These are phyloP conservation scores for Saccharomycopsis schoenii DNA, from an alignment of 805 yeast species.

Conservation along the genomic window DNA sequence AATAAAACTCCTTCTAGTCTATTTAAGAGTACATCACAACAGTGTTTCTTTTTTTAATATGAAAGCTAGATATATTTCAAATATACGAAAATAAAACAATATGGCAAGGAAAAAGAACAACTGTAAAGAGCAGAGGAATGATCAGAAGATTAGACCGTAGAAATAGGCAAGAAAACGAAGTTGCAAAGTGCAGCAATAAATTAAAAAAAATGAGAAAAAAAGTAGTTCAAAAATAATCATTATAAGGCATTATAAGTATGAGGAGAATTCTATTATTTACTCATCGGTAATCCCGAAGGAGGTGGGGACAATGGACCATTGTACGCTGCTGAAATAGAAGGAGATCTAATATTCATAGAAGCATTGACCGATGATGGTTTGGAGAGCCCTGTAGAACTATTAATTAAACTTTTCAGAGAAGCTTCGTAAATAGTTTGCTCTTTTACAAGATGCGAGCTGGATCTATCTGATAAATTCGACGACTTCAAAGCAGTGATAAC, in stretches of 20 bases:
- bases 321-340: not conserved
- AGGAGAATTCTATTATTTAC: not conserved
- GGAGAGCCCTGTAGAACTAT: not conserved
- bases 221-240: not conserved
- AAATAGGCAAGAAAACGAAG: no score
- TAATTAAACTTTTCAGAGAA: no score
- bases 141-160: no score
- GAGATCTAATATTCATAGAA: not conserved
- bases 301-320: not conserved
- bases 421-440: no score
- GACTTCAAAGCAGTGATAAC: not conserved
- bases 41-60: constrained; percentile 24
- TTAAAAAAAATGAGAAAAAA: no score
- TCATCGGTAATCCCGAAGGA: not conserved
- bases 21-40: no score
- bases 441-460: not conserved
- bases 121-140: no score
- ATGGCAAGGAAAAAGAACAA: no score
- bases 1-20: no score
- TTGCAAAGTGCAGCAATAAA: no score
- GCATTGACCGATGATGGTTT: not conserved
- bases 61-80: no score
- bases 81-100: no score
- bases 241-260: not conserved
- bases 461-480: not conserved